Base-by-base conservation (phyloP, 2,329 filamentous ascomycete species). In the Claviceps sp. region DNA sequence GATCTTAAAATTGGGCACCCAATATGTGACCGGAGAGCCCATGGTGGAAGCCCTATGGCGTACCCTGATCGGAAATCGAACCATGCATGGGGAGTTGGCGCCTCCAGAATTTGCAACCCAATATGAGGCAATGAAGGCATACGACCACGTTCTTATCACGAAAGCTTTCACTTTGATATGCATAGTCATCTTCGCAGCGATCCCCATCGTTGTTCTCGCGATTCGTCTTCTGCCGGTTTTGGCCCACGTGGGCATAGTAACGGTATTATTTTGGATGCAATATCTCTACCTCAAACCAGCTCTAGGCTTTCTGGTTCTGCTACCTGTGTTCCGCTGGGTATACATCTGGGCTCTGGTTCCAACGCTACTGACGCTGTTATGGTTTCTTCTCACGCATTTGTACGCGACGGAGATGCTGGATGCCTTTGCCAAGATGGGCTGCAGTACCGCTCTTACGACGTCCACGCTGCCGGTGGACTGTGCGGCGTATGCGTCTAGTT, bases 1-100 rank as follows among this genome's bases (percentile, higher is more conserved):
- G 41, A 39, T 41, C 6, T 8, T 44, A 19, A 55, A 38, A n/a
- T 16, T 55, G 13, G 51, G 53, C 34, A n/a, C 5, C 8, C 30
- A 42, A 19, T 55, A 55, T 30, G n/a, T 42, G 17, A 53, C 51
- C 8, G 53, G 53, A 30, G 51, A 53, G 22, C 34, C 53, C 24
- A 46, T 48, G 13, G 39, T 44, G 6, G 53, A 55, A 43, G 53
- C 53, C n/a, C 26, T 53, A 2, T 55, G 53, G 51, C 53, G 53
- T 8, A 55, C 51, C 17, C 17, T 53, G 30, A 47, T 51, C 19
- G 53, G 41, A 10, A 55, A 55, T 48, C 43, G 51, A 38, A 53
- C 53, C 34, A 48, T 48, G 14, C 39, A 44, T 30, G 53, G 51
- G 5, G 47, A 43, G 24, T 44, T 14, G 13, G 51, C 51, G 6